Conservation (phyloP, 768 basidiomycete species). For the Trametes punicea region DNA sequence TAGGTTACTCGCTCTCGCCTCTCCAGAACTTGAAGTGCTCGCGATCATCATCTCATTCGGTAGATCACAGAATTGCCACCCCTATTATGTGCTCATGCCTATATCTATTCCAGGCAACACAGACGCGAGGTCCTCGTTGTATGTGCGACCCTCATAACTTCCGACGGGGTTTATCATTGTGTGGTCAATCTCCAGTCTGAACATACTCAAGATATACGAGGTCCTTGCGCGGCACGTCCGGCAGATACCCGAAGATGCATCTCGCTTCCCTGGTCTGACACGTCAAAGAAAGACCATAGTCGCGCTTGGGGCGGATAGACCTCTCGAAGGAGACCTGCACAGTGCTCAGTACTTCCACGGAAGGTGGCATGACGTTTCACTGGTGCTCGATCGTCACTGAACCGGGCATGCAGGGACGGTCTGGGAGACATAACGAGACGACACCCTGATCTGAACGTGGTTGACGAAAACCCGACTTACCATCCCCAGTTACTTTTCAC, state of each 20-base stretch:
- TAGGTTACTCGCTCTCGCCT: constrained; percentile 75
- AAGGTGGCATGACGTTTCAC: constrained; percentile 38
- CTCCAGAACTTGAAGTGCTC: constrained; percentile 79
- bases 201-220: constrained; percentile 75
- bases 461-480: constrained; percentile 19
- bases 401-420: constrained; percentile 53
- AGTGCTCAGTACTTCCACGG: constrained; percentile 87
- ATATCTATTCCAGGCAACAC: constrained; percentile 59
- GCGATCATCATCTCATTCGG: constrained; percentile 78
- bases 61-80: constrained; percentile 27
- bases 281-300: constrained; percentile 54
- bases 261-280: constrained; percentile 63
- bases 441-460: constrained; percentile 60
- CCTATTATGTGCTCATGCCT: not conserved
- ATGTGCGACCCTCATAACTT: constrained; percentile 29
- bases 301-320: constrained; percentile 58
- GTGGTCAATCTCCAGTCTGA: constrained; percentile 43
- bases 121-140: constrained; percentile 60
- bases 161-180: not conserved
- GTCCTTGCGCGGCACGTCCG: constrained; percentile 58
- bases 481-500: constrained; percentile 48
- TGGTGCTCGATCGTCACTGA: not conserved
- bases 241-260: constrained; percentile 47
- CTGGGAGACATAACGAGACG: constrained; percentile 55
- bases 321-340: constrained; percentile 68